phyloP scores from a whole-genome alignment of 2,329 filamentous ascomycete species.

The Aspergillus amoenus region DNA sequence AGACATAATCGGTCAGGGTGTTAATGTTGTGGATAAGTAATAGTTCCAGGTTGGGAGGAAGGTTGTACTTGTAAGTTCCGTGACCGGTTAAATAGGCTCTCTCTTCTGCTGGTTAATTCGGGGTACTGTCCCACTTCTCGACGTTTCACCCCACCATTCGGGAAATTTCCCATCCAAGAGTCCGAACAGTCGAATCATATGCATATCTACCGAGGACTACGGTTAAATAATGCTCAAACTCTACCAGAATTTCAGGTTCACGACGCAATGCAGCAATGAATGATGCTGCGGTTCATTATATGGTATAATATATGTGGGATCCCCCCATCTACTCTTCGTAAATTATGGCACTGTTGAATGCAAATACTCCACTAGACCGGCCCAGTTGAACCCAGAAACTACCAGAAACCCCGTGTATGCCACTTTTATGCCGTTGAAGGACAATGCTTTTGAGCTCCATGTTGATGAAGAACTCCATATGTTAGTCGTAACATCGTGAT shows the following conservation, averaged over 20 bases:
- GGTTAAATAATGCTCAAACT: slow-evolving; percentile 12
- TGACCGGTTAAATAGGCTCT: slow-evolving; percentile 12
- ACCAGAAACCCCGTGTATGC: slow-evolving; percentile 35
- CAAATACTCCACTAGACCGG: slow-evolving; percentile 36
- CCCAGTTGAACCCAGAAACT: slow-evolving; percentile 28
- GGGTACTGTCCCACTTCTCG: slow-evolving; percentile 4
- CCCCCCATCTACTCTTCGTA: slow-evolving; percentile 4
- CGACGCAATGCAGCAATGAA: neutral
- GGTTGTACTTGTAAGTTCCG: neutral
- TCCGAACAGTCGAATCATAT: neutral
- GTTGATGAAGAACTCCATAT: slow-evolving; percentile 47
- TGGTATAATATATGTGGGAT: slow-evolving; percentile 2
- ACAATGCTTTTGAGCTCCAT: slow-evolving; percentile 52
- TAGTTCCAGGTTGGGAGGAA: neutral
- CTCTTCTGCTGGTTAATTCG: neutral
- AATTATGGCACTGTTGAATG: slow-evolving; percentile 34
- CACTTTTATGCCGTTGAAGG: slow-evolving; percentile 60
- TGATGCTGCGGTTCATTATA: slow-evolving; percentile 3
- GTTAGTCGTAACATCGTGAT: slow-evolving; percentile 60
- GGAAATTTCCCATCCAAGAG: slow-evolving; percentile 28
- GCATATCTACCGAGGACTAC: neutral
- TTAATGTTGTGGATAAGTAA: too few species aligned
- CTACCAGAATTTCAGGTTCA: neutral
- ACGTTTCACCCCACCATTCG: slow-evolving; percentile 13
- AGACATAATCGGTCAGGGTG: slow-evolving; percentile 10